These are phyloP conservation scores for Ceratocystis papillata DNA, from an alignment of 2,329 filamentous ascomycete genomes.

Conservation along the genomic window DNA sequence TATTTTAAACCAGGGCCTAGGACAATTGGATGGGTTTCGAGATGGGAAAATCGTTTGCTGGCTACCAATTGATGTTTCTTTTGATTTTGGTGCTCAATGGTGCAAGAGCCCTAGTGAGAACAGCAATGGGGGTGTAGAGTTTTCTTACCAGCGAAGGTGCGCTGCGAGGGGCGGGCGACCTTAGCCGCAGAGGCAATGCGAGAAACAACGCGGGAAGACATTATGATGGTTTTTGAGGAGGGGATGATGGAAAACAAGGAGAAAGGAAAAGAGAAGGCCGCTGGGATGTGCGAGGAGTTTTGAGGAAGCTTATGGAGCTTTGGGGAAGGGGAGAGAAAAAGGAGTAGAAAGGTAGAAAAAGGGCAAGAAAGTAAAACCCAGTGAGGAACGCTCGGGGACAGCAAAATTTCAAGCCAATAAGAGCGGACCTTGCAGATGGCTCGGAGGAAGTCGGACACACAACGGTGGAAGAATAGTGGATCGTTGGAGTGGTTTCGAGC, in stretches of 20 bases:
- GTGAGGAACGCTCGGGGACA: constrained; percentile 25
- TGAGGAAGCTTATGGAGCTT: constrained; percentile 25
- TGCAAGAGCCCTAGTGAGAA: constrained; percentile 21
- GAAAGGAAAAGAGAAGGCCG: constrained; percentile 25
- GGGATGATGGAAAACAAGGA: constrained; percentile 25
- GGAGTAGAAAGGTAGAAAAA: constrained; percentile 25
- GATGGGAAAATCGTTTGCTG: constrained; percentile 6
- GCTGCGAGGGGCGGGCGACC: constrained; percentile 25
- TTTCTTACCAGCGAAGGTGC: constrained; percentile 25
- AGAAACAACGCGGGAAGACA: constrained; percentile 25
- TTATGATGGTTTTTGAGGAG: constrained; percentile 24
- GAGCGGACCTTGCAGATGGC: constrained; percentile 23
- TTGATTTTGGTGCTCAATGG: constrained; percentile 15
- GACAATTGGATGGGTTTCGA: constrained; percentile 20
- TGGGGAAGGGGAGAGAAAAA: constrained; percentile 25
- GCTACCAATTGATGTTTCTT: constrained; percentile 21
- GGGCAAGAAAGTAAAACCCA: constrained; percentile 24
- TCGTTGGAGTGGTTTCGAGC: constrained; percentile 19
- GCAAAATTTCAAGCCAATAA: constrained; percentile 26
- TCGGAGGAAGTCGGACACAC: constrained; percentile 25
- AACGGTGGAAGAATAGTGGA: constrained; percentile 25
- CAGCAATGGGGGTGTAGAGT: constrained; percentile 21
- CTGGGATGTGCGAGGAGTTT: constrained; percentile 25
- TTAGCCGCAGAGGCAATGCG: constrained; percentile 25
- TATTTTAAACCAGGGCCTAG: not conserved